phyloP scores from a whole-genome alignment of 768 basidiomycete species.

The Myochromella boudieri region DNA sequence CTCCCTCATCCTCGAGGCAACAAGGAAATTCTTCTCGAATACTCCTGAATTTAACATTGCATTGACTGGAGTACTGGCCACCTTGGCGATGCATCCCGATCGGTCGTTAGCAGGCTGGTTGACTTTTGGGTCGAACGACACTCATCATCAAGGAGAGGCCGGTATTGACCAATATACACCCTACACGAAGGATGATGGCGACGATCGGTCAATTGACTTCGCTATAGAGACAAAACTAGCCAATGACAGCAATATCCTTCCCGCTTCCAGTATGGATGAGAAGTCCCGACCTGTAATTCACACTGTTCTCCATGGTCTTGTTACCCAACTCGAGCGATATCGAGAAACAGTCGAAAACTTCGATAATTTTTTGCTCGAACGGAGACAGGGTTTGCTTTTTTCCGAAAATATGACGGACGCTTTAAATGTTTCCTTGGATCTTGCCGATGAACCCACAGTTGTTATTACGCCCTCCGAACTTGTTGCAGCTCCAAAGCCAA shows the following conservation, averaged over 20 bases:
- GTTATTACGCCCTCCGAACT: conserved; percentile 26
- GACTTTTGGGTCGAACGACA: conserved; percentile 58
- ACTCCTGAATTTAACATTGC: conserved; percentile 86
- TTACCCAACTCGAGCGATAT: conserved; percentile 80
- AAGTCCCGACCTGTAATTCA: conserved; percentile 77
- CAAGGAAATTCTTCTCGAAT: conserved; percentile 83
- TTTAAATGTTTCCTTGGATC: conserved; percentile 68
- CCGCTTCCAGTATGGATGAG: conserved; percentile 70
- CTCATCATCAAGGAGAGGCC: conserved; percentile 17
- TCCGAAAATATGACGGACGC: conserved; percentile 93
- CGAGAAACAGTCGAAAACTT: conserved; percentile 74
- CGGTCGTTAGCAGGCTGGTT: conserved; percentile 89
- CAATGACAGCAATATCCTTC: conserved; percentile 55
- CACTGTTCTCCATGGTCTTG: conserved; percentile 76
- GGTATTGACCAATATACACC: conserved; percentile 15
- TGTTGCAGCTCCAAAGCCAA: conserved; percentile 48
- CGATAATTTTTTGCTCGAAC: conserved; percentile 80
- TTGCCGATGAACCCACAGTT: conserved; percentile 45
- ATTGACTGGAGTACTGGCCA: conserved; percentile 78
- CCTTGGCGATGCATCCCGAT: conserved; percentile 81
- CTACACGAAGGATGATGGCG: conserved; percentile 51
- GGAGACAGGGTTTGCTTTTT: conserved; percentile 87
- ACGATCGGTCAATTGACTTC: conserved; percentile 83
- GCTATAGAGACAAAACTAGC: conserved; percentile 64
- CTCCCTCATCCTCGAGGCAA: conserved; percentile 62